Evolutionary conservation across 768 basidiomycete species (phyloP), one percentile per base, ranked within the genome.

Genomic region (Fibroporia radiculosa): DNA sequence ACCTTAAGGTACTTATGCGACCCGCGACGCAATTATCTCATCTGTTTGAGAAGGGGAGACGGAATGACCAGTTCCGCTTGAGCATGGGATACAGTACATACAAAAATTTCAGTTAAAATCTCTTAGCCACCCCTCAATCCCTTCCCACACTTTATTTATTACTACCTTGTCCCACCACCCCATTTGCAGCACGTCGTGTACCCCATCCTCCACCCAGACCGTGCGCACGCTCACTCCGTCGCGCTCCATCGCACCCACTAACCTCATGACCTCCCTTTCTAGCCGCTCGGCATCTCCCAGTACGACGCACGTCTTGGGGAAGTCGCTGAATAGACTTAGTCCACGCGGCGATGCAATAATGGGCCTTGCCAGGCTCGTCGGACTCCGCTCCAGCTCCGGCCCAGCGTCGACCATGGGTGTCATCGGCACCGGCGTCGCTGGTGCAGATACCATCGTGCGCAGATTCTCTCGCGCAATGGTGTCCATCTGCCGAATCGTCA

Each of bases 201-300:
- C 68, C 19, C 50, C 59, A 35, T 60, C 59, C 48, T 37, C 31
- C 24, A 57, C 59, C 50, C 55, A 48, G 7, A 60, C 47, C 51
- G 54, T 58, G 18, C 48, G 47, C 50, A 60, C 59, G 22, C 45
- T 44, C 38, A 54, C 50, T 26, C 53, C 56, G 43, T 57, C 57
- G 31, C 55, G 48, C 52, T 60, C 59, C 59, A 58, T 60, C 50
- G 55, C 59, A 18, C 58, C 49, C 25, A 65, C 60, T 34, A 75
- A 59, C 48, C 64, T 66, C 41, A 60, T 58, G 18, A 75, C 70
- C 56, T 77, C 74, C 24, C 66, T 58, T 51, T 72, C 72, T 22
- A 75, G 60, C 46, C 74, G 61, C 61, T 77, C 75, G 29, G 72
- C 73, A 48, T 74, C 72, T 3, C 75, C 75, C 25, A 70, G 64